Evolutionary conservation across 2,329 filamentous ascomycete genomes (phyloP).

Genomic region (Cadophora malorum): DNA sequence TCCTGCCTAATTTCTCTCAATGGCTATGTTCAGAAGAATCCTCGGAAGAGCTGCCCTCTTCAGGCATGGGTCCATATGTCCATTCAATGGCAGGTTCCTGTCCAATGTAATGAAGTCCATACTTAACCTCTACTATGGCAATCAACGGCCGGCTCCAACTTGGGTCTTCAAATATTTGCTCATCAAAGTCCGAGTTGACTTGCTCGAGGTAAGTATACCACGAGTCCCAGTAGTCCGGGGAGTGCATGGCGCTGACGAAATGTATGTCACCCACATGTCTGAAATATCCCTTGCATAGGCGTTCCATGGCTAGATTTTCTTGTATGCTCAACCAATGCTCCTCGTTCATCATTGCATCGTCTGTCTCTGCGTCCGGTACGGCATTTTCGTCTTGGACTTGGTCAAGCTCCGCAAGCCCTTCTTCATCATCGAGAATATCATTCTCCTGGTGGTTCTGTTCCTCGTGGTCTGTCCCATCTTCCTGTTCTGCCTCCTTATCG

Average conservation of each 20-base stretch:
- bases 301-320: constrained; percentile 3
- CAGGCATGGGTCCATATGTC: neutral
- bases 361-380: neutral
- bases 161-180: neutral
- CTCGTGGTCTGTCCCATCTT: neutral
- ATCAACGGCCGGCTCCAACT: constrained; percentile 4
- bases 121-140: constrained; percentile 8
- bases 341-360: neutral
- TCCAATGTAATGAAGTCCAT: constrained; percentile 11
- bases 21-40: neutral
- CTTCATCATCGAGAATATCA: neutral
- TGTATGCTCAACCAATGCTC: constrained; percentile 15
- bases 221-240: constrained; percentile 16
- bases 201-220: constrained; percentile 11
- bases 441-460: neutral
- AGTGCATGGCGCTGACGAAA: constrained; percentile 21
- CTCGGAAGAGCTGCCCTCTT: neutral
- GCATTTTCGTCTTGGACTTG: neutral
- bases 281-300: constrained; percentile 21
- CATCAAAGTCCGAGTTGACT: constrained; percentile 2
- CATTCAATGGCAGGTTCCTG: constrained; percentile 7
- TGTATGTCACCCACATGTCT: constrained; percentile 28
- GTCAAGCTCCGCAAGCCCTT: neutral
- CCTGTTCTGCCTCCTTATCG: neutral
- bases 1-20: neutral